These are phyloP conservation scores for Candida buenavistaensis DNA, from an alignment of 1,139 yeast species.

Conservation along the genomic window DNA sequence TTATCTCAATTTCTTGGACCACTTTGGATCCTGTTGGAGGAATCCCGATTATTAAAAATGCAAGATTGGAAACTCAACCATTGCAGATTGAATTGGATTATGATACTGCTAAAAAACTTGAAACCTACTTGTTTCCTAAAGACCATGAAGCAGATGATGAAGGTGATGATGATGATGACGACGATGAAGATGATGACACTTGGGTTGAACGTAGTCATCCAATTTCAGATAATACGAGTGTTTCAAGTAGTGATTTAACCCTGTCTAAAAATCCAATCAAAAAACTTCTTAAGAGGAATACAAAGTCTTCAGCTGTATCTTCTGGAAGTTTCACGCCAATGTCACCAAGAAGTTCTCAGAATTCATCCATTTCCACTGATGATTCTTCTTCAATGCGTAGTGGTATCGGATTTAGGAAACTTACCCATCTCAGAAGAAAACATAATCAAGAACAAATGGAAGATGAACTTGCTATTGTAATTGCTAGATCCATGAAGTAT, in stretches of 20 bases:
- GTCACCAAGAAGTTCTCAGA: constrained; percentile 4
- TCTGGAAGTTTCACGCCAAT: constrained; percentile 1
- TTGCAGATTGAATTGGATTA: constrained; percentile 73
- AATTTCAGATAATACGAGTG: constrained; percentile 5
- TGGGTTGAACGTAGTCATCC: background rate
- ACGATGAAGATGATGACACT: constrained; percentile 5
- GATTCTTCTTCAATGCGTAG: background rate
- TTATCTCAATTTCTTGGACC: constrained; percentile 67
- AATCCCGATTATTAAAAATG: constrained; percentile 55
- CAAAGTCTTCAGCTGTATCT: constrained; percentile 4
- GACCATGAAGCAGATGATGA: constrained; percentile 19
- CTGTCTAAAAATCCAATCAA: constrained; percentile 18
- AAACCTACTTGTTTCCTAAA: constrained; percentile 66
- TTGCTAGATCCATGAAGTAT: constrained; percentile 60
- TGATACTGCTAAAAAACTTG: constrained; percentile 58
- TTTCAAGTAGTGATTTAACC: constrained; percentile 1
- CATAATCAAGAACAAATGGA: constrained; percentile 12
- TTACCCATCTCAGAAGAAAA: constrained; percentile 2
- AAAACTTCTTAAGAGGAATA: constrained; percentile 11
- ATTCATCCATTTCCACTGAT: constrained; percentile 3
- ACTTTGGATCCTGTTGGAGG: constrained; percentile 85
- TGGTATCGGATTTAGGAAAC: constrained; percentile 15
- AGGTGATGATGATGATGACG: constrained; percentile 5
- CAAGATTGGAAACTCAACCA: constrained; percentile 61
- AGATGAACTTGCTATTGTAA: constrained; percentile 22